phyloP scores from a whole-genome alignment of 495 filamentous ascomycete species.

The Stereocaulon alpinum region DNA sequence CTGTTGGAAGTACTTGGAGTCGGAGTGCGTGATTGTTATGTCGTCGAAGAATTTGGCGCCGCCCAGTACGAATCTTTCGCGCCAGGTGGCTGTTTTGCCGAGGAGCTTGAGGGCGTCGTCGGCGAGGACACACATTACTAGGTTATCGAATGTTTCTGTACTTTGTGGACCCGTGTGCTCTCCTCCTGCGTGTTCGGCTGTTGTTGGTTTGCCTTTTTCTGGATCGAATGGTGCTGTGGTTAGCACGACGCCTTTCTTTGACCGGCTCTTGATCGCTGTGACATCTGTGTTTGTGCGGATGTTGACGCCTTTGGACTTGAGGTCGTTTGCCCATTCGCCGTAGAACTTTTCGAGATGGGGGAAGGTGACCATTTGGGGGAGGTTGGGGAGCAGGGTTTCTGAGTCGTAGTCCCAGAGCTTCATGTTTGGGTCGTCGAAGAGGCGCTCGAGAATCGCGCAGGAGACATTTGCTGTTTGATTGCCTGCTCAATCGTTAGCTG shows the following conservation, averaged over 20 bases:
- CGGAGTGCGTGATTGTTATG: conserved; percentile 73
- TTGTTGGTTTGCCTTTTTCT: conserved; percentile 18
- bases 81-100: conserved; percentile 48
- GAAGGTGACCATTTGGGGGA: conserved; percentile 75
- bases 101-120: conserved; percentile 63
- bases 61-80: conserved; percentile 57
- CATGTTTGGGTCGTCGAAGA: conserved; percentile 66
- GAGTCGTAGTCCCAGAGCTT: conserved; percentile 66
- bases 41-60: conserved; percentile 73
- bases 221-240: conserved; percentile 31
- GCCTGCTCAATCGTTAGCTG: conserved; percentile 20
- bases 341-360: conserved; percentile 67
- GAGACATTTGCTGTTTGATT: conserved; percentile 73
- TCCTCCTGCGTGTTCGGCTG: conserved; percentile 26
- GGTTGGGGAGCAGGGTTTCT: conserved; percentile 55
- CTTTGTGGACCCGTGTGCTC: conserved; percentile 24
- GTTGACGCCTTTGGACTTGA: conserved; percentile 51
- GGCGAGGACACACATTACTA: conserved; percentile 66
- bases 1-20: conserved; percentile 61
- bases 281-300: conserved; percentile 56
- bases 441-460: conserved; percentile 60
- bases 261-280: conserved; percentile 44
- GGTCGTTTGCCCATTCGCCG: conserved; percentile 51
- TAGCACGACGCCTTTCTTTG: conserved; percentile 48
- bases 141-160: conserved; percentile 51